Evolutionary conservation across 2,329 filamentous ascomycete genomes (phyloP).

Genomic region (Penicillium sp.): DNA sequence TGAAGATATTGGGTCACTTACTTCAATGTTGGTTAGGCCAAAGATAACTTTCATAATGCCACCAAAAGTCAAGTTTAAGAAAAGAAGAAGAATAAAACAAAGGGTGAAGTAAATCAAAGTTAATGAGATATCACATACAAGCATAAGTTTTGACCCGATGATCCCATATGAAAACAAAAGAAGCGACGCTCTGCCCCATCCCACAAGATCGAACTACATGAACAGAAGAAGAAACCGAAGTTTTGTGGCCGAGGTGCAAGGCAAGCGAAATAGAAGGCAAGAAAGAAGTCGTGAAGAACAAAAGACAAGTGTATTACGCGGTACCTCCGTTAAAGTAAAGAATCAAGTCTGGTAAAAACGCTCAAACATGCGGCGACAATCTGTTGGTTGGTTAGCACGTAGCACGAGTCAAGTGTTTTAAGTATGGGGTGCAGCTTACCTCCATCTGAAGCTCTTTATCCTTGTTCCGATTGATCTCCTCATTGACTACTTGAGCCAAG

Average conservation of each 20-base stretch:
- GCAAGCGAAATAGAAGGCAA: neutral
- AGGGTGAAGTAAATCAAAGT: constrained; percentile 16
- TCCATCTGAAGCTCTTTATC: constrained; percentile 96
- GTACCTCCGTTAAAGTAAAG: constrained; percentile 64
- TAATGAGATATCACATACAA: constrained; percentile 26
- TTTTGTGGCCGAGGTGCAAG: constrained; percentile 1
- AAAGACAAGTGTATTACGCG: constrained; percentile 26
- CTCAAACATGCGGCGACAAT: constrained; percentile 91
- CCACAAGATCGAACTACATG: constrained; percentile 31
- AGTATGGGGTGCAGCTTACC: constrained; percentile 53
- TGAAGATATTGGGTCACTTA: constrained; percentile 3
- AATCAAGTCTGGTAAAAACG: constrained; percentile 97
- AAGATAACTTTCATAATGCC: neutral
- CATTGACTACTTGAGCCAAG: constrained; percentile 77
- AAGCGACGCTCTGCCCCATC: constrained; percentile 23
- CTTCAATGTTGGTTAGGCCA: neutral
- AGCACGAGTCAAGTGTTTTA: neutral
- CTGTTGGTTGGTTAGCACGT: constrained; percentile 38
- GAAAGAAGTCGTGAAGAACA: constrained; percentile 17
- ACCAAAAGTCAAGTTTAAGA: constrained; percentile 1
- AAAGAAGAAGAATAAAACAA: constrained; percentile 10
- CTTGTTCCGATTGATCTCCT: constrained; percentile 82
- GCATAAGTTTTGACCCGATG: constrained; percentile 27
- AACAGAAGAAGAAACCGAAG: constrained; percentile 17
- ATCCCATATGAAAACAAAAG: constrained; percentile 17